Base-by-base conservation (phyloP, 2,329 filamentous ascomycete species). In the Metarhizium sp. region DNA sequence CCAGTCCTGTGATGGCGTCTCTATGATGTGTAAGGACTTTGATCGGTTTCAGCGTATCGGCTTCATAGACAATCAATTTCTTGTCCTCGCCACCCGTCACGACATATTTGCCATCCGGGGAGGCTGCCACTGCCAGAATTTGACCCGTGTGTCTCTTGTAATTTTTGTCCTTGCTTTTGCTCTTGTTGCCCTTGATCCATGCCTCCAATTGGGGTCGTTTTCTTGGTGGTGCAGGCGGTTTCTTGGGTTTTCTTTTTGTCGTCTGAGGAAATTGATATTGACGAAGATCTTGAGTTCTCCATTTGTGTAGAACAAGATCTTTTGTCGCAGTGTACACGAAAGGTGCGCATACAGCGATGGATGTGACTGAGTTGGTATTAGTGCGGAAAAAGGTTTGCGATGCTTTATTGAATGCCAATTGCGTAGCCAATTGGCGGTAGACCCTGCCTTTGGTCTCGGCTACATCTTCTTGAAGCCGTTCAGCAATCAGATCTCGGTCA, bases 11-110 rank as follows among this genome's bases (percentile, higher is more conserved):
- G 52, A 99, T 84, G 16, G 90, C 82, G 65, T 95, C 94, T 58
- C 94, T 84, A 73, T 99, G 94, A 58, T 96, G 90, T n/a, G 83
- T 85, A 69, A 97, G 95, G 3, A 92, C 84, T 62, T 87, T 87
- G 61, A 95, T 73, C 0, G 90, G 88, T 53, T 82, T 87, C 51
- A 99, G 78, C 1, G 85, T 87, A 53, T 82, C 81, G 11, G 91
- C 88, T 62, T 95, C 85, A 87, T 92, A 95, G 60, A 97, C 84
- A 54, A 97, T 88, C 49, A 99, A 76, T 54, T 87, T 86, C 57
- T 85, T 84, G 70, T 97, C 92, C 60, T 84, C 81, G 51, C 92
- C 92, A 51, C 92, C 94, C 0, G 94, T 97, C 7, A 88, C 94
- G 52, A 99, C 84, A 60, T 86, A 97, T 69, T 89, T 90, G 38